Evolutionary conservation across 2,329 filamentous ascomycete species (phyloP).

Genomic region (Botrytis pseudocinerea): DNA sequence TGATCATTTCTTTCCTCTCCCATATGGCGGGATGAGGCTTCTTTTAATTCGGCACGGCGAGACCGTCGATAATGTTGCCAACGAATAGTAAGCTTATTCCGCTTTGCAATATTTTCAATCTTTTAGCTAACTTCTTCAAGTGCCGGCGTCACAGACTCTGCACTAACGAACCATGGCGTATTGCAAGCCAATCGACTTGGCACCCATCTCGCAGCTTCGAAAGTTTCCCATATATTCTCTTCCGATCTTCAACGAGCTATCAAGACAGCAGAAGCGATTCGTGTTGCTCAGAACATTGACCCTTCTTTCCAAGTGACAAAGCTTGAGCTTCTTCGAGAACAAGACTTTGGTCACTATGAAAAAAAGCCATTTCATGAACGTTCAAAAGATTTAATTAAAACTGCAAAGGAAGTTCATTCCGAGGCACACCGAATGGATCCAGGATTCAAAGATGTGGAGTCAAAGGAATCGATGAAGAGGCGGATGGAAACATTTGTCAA

Average conservation of each 20-base stretch:
- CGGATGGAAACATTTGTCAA: conserved; percentile 69
- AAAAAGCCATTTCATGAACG: conserved; percentile 58
- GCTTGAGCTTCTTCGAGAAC: conserved; percentile 61
- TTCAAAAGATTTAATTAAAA: conserved; percentile 38
- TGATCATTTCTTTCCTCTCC: conserved; percentile 29
- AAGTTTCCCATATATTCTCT: conserved; percentile 70
- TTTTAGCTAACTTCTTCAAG: conserved; percentile 44
- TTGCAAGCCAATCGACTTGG: conserved; percentile 76
- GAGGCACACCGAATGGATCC: conserved; percentile 45
- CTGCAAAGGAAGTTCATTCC: conserved; percentile 44
- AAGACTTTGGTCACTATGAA: conserved; percentile 72
- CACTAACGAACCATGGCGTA: conserved; percentile 77
- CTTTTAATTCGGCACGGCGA: conserved; percentile 86
- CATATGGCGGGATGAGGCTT: conserved; percentile 54
- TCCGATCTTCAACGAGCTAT: conserved; percentile 75
- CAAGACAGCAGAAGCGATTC: conserved; percentile 68
- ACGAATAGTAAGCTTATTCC: conserved; percentile 61
- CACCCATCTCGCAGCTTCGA: conserved; percentile 62
- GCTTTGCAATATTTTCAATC: neutral
- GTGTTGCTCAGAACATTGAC: conserved; percentile 59
- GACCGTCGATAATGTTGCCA: conserved; percentile 84
- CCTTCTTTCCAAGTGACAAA: conserved; percentile 27
- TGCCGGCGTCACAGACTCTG: conserved; percentile 78
- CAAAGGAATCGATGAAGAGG: conserved; percentile 62
- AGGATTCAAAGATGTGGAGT: conserved; percentile 61